A percentile compares a stretch with the other conserved stretches of the same genome.
These are phyloP conservation scores for Albatrellus ellisii DNA, from an alignment of 768 basidiomycete species.

Conservation along the genomic window DNA sequence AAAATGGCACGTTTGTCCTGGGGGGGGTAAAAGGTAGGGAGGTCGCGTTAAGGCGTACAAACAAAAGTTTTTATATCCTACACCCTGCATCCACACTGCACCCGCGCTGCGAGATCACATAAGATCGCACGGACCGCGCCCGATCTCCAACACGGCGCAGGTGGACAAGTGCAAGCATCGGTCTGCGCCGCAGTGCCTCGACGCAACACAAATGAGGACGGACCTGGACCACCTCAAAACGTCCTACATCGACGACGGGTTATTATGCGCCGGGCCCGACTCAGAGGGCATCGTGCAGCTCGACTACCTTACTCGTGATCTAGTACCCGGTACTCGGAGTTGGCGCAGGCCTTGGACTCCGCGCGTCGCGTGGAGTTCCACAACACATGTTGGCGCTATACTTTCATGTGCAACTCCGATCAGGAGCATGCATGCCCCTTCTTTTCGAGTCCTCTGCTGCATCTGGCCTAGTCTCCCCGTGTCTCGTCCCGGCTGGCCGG, in stretches of 20 bases:
- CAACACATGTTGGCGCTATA: conserved; percentile 48
- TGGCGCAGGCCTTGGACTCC: conserved; percentile 49
- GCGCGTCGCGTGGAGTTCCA: conserved; percentile 51
- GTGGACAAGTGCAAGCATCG: conserved; percentile 70
- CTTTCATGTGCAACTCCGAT: conserved; percentile 68
- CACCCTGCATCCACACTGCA: too few relatives aligned
- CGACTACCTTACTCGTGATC: conserved; percentile 74
- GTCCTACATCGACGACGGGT: conserved; percentile 64
- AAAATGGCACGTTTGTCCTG: conserved; percentile 56
- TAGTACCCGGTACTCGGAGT: conserved; percentile 61
- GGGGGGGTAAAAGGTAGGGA: conserved; percentile 71
- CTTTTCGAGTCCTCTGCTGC: neutral
- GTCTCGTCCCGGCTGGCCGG: neutral
- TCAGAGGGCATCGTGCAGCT: conserved; percentile 68
- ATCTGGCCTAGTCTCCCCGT: too few relatives aligned
- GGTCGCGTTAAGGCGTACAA: conserved; percentile 59
- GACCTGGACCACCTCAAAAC: conserved; percentile 69
- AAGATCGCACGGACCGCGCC: too few relatives aligned
- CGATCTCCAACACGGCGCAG: conserved; percentile 24
- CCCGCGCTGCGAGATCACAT: too few relatives aligned
- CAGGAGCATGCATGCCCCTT: conserved; percentile 30
- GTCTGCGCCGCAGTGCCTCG: conserved; percentile 41
- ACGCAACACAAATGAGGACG: conserved; percentile 50
- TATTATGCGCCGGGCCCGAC: conserved; percentile 70
- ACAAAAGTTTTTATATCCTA: too few relatives aligned